phyloP scores from a whole-genome alignment of 2,329 filamentous ascomycete genomes.

The Xenoacremonium recifei region DNA sequence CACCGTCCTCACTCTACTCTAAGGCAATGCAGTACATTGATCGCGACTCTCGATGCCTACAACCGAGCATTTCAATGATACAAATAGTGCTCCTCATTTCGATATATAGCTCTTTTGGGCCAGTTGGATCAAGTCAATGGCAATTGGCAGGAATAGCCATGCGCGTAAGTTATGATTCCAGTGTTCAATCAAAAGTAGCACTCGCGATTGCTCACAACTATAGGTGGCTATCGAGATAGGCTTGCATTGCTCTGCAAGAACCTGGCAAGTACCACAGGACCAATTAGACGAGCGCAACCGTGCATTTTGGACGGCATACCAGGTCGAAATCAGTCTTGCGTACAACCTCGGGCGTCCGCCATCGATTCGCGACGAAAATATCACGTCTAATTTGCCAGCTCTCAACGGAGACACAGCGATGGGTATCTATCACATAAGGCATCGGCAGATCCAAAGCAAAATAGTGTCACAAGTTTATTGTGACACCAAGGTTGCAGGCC shows the following conservation, averaged over 20 bases:
- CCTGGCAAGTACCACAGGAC: neutral
- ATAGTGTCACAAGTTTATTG: neutral
- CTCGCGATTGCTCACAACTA: too few species aligned
- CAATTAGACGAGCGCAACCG: neutral
- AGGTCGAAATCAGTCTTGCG: slow-evolving; percentile 6
- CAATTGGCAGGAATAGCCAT: slow-evolving; percentile 5
- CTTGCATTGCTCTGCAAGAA: neutral
- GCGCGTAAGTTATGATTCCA: slow-evolving; percentile 1
- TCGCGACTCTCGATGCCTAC: too few species aligned
- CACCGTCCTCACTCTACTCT: too few species aligned
- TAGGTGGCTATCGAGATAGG: neutral
- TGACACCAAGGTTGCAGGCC: too few species aligned
- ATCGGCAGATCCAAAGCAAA: neutral
- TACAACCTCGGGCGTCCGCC: slow-evolving; percentile 11
- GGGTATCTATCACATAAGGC: neutral
- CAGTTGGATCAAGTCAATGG: slow-evolving; percentile 7
- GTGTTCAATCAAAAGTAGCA: too few species aligned
- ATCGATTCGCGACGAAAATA: slow-evolving; percentile 6
- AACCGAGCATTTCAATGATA: neutral
- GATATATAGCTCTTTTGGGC: slow-evolving; percentile 7
- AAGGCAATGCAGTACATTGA: too few species aligned
- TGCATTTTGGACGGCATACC: slow-evolving; percentile 8
- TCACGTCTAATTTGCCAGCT: slow-evolving; percentile 2
- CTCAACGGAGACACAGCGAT: neutral
- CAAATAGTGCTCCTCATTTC: slow-evolving; percentile 1